A percentile compares a stretch with the other conserved stretches of the same genome.
Evolutionary conservation across 2,329 filamentous ascomycete species (phyloP).

Genomic region (Paraconiothyrium brasiliense): DNA sequence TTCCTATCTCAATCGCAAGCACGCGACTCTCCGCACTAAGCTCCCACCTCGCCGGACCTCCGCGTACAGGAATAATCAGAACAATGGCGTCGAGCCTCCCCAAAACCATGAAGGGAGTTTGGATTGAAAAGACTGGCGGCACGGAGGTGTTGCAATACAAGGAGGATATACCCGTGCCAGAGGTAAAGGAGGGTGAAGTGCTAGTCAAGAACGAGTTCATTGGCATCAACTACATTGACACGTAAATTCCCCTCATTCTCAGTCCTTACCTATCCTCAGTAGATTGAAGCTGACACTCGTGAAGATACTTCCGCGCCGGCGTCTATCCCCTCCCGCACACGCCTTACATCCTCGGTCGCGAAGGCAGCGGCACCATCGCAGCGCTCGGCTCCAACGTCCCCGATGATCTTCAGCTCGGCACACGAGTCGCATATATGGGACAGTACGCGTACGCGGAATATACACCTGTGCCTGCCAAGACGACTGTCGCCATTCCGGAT

Average conservation of each 20-base stretch:
- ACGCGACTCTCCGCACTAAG: constrained; percentile 26
- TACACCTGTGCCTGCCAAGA: constrained; percentile 61
- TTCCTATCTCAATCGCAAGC: too few species aligned
- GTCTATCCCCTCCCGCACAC: constrained; percentile 75
- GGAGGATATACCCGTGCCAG: constrained; percentile 75
- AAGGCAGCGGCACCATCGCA: constrained; percentile 77
- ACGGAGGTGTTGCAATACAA: constrained; percentile 76
- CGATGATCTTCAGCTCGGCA: constrained; percentile 69
- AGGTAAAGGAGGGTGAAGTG: constrained; percentile 73
- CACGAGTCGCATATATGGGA: constrained; percentile 76
- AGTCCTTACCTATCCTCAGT: not conserved
- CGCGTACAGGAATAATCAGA: constrained; percentile 13
- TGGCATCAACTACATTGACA: constrained; percentile 92
- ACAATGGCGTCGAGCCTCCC: constrained; percentile 61
- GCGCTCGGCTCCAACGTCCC: constrained; percentile 64
- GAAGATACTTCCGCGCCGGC: constrained; percentile 82
- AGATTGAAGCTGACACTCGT: not conserved
- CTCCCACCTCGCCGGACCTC: constrained; percentile 26
- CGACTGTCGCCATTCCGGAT: constrained; percentile 71
- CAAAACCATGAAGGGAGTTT: constrained; percentile 76
- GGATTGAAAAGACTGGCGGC: constrained; percentile 76
- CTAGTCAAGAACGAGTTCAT: constrained; percentile 82
- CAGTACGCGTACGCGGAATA: constrained; percentile 68
- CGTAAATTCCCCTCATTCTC: constrained; percentile 50
- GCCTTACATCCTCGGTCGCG: constrained; percentile 81